Conservation (phyloP, 2,329 filamentous ascomycete species). For the Fusarium mexicanum region DNA sequence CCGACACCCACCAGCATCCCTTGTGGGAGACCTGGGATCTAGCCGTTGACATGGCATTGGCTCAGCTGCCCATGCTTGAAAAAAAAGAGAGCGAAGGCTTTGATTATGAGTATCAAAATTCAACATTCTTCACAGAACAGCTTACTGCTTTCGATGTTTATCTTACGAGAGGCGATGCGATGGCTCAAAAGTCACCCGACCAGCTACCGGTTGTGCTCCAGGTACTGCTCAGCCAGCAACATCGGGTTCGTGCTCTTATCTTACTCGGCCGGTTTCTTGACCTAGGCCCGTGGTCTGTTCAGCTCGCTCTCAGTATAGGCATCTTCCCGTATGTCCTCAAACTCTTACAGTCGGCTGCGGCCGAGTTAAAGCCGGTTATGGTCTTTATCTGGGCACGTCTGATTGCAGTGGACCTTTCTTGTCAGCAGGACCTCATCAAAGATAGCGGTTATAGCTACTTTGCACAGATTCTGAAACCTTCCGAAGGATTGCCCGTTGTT, state of each 20-base stretch:
- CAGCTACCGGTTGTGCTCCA: slow-evolving; percentile 96
- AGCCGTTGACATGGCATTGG: slow-evolving; percentile 92
- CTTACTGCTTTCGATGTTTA: slow-evolving; percentile 98
- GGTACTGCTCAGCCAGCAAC: slow-evolving; percentile 94
- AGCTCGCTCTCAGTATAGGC: slow-evolving; percentile 94
- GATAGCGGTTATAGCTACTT: slow-evolving; percentile 99
- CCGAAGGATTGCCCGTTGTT: slow-evolving; percentile 82
- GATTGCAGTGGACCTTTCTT: slow-evolving; percentile 92
- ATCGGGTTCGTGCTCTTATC: slow-evolving; percentile 89
- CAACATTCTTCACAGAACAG: slow-evolving; percentile 96
- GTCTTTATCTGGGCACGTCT: slow-evolving; percentile 99
- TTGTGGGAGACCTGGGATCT: slow-evolving; percentile 98
- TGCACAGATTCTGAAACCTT: slow-evolving; percentile 87
- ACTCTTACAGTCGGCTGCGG: slow-evolving; percentile 90
- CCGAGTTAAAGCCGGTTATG: slow-evolving; percentile 97
- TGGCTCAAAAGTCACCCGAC: slow-evolving; percentile 87
- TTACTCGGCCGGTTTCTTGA: slow-evolving; percentile 93
- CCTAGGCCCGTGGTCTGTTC: slow-evolving; percentile 97
- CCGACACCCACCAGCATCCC: slow-evolving; percentile 93
- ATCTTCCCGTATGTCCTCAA: slow-evolving; percentile 99
- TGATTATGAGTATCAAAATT: slow-evolving; percentile 93
- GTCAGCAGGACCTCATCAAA: slow-evolving; percentile 92
- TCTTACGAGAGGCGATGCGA: slow-evolving; percentile 80
- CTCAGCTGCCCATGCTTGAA: slow-evolving; percentile 87
- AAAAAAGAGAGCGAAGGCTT: slow-evolving; percentile 76